phyloP scores from a whole-genome alignment of 1,139 yeast genomes.

The Kodamaea ohmeri region DNA sequence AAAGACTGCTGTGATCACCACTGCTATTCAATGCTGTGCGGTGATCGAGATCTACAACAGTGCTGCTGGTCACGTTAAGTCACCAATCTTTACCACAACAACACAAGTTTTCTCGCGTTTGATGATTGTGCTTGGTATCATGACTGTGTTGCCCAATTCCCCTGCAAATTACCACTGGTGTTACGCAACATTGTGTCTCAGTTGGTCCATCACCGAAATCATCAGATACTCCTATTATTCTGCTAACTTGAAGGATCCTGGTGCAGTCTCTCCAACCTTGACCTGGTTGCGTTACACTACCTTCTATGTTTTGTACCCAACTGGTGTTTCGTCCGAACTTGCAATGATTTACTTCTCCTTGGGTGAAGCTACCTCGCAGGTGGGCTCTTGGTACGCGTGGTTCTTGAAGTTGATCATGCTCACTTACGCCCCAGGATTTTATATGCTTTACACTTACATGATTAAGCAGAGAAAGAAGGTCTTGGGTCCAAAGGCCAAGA shows the following conservation, averaged over 20 bases:
- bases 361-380: constrained; percentile 39
- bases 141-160: constrained; percentile 67
- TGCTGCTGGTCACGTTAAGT: constrained; percentile 70
- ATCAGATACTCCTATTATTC: constrained; percentile 88
- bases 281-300: constrained; percentile 79
- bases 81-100: constrained; percentile 79
- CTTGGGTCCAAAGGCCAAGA: constrained; percentile 32
- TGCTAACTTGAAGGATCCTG: constrained; percentile 52
- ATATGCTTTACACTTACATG: constrained; percentile 84
- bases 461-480: constrained; percentile 78
- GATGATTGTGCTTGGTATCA: constrained; percentile 79
- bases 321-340: constrained; percentile 87
- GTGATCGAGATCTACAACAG: constrained; percentile 79
- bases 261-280: constrained; percentile 59
- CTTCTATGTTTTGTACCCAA: constrained; percentile 80
- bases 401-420: constrained; percentile 56
- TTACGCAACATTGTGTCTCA: constrained; percentile 63
- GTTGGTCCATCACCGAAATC: constrained; percentile 91
- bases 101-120: constrained; percentile 87
- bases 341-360: constrained; percentile 66
- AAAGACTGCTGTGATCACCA: constrained; percentile 57
- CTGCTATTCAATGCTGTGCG: constrained; percentile 79
- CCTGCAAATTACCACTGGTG: constrained; percentile 61
- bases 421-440: constrained; percentile 83
- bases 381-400: constrained; percentile 54